phyloP scores from a whole-genome alignment of 768 basidiomycete species.

The Candolleomyces efflorescens region DNA sequence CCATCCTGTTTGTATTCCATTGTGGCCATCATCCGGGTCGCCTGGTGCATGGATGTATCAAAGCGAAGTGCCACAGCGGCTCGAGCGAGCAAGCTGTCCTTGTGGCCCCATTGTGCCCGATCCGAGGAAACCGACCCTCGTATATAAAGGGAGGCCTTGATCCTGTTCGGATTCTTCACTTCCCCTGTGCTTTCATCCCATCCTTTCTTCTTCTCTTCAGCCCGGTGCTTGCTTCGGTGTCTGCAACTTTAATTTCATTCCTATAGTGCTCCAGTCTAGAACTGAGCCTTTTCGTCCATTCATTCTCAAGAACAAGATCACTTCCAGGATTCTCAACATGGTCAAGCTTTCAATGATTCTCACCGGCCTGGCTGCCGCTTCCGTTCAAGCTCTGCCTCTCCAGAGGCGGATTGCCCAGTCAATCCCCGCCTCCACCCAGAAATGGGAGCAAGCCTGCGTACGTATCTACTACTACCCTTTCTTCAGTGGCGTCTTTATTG shows the following conservation, averaged over 20 bases:
- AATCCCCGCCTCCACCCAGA: constrained; percentile 41
- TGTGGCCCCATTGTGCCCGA: not conserved
- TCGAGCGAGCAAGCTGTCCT: too few relatives aligned
- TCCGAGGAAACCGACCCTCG: not conserved
- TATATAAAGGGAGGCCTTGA: constrained; percentile 7
- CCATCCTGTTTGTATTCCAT: too few relatives aligned
- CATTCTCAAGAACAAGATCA: constrained; percentile 9
- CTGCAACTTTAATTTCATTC: constrained; percentile 4
- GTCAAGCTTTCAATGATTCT: constrained; percentile 24
- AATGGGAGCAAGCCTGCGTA: constrained; percentile 54
- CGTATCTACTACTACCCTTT: constrained; percentile 16
- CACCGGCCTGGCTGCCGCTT: constrained; percentile 27
- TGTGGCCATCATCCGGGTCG: too few relatives aligned
- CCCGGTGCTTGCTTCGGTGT: constrained; percentile 22
- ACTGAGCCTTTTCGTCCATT: constrained; percentile 3
- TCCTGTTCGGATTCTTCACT: constrained; percentile 10
- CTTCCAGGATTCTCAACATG: constrained; percentile 14
- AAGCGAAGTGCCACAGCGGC: too few relatives aligned
- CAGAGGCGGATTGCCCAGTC: constrained; percentile 47
- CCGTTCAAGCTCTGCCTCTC: constrained; percentile 29
- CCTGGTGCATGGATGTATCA: too few relatives aligned
- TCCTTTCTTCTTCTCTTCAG: constrained; percentile 15
- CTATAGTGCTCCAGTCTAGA: constrained; percentile 9
- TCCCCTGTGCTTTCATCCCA: constrained; percentile 7
- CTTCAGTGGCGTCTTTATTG: not conserved